Conservation (phyloP, 441 rosid species). For the Corymbia citriodora region DNA sequence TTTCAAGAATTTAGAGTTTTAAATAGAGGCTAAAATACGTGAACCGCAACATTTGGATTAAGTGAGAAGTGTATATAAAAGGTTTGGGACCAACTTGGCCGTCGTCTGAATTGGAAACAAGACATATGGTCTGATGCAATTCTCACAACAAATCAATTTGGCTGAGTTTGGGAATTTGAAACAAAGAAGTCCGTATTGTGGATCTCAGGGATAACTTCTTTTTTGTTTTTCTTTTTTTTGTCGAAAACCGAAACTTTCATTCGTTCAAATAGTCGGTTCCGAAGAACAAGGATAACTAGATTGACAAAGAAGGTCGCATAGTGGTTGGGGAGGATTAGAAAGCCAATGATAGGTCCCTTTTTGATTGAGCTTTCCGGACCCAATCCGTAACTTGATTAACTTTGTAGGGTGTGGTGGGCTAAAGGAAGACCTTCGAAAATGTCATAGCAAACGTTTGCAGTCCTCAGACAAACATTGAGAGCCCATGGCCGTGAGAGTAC, state of each 20-base stretch:
- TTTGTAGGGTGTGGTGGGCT: fast-evolving
- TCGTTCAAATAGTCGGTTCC: not conserved
- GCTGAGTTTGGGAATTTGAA: constrained; percentile 62
- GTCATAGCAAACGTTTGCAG: not conserved
- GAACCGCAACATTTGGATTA: not conserved
- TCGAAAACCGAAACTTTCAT: not conserved
- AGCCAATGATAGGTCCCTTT: not conserved
- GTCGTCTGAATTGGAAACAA: not conserved
- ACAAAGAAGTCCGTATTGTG: constrained; percentile 39
- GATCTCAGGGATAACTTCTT: constrained; percentile 37
- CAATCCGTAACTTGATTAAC: not conserved
- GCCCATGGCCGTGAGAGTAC: not conserved
- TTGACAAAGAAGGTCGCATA: not conserved
- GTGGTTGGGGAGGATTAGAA: not conserved
- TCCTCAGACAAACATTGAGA: not conserved
- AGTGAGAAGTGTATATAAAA: not conserved
- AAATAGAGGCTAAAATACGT: not conserved
- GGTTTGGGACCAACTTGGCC: not conserved
- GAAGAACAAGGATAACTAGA: not conserved
- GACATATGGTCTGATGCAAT: constrained; percentile 20
- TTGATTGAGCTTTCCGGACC: not conserved
- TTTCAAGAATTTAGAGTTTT: not conserved
- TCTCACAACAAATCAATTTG: constrained; percentile 53
- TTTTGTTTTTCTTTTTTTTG: not conserved
- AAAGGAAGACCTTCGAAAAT: not conserved